A percentile compares a stretch with the other conserved stretches of the same genome.
These are phyloP conservation scores for Peniophora sp. DNA, from an alignment of 1,284 basidiomycete genomes.

Conservation along the genomic window DNA sequence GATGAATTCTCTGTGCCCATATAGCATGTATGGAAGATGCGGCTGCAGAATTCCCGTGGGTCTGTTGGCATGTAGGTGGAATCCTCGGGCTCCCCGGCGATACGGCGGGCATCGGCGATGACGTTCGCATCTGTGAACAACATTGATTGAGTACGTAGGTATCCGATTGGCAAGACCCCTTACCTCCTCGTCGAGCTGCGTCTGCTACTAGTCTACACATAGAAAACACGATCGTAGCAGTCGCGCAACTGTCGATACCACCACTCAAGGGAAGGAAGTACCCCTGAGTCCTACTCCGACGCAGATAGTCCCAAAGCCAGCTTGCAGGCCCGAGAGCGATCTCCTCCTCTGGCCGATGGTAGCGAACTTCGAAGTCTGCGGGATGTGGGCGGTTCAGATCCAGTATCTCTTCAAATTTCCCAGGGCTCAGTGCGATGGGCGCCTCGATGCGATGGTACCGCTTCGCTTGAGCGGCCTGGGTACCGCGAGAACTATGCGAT, in stretches of 20 bases:
- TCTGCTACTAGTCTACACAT: slow-evolving; percentile 91
- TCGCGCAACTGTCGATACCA: slow-evolving; percentile 97
- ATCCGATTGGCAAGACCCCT: slow-evolving; percentile 13
- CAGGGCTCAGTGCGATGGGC: slow-evolving; percentile 67
- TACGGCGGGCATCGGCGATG: slow-evolving; percentile 85
- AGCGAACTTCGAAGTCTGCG: not conserved
- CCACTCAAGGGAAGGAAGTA: slow-evolving; percentile 96
- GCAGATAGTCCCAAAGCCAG: slow-evolving; percentile 99
- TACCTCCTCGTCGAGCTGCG: slow-evolving; percentile 67
- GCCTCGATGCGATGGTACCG: slow-evolving; percentile 75
- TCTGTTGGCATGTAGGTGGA: slow-evolving; percentile 81
- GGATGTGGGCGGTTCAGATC: not conserved
- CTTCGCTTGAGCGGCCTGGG: slow-evolving; percentile 79
- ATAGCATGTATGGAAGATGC: slow-evolving; percentile 97
- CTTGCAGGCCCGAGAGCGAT: slow-evolving; percentile 95
- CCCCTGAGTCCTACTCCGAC: slow-evolving; percentile 88
- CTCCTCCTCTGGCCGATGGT: slow-evolving; percentile 90
- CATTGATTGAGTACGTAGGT: not conserved
- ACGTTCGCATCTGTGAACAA: slow-evolving; percentile 67
- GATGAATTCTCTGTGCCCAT: slow-evolving; percentile 99
- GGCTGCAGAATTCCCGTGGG: slow-evolving; percentile 76
- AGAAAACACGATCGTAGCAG: slow-evolving; percentile 89
- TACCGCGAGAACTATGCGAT: slow-evolving; percentile 72
- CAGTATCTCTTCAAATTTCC: slow-evolving; percentile 52
- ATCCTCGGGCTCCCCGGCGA: slow-evolving; percentile 75